Evolutionary conservation across 805 yeast species (phyloP), one percentile per base, ranked within the genome.

Genomic region (Brettanomyces anomalus): DNA sequence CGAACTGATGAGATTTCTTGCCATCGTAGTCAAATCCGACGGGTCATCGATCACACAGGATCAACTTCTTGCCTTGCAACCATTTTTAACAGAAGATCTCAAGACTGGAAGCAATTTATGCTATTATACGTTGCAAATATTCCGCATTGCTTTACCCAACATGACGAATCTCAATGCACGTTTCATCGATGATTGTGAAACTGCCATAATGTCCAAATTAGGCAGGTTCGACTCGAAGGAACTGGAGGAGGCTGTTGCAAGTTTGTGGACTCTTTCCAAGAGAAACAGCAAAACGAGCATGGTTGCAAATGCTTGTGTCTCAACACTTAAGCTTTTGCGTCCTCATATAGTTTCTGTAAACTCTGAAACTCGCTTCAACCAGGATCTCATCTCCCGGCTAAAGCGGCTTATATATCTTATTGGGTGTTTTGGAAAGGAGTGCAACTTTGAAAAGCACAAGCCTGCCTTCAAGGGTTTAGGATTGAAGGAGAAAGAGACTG

Each of bases 161-260:
- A 55, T 68, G 7, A 38, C 38, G 4, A 60, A 72, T 4, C 61
- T 83, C 37, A 71, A 79, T 39, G 70, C 74, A 0, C 68, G 65
- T 3, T 81, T 79, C 51, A 51, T 77, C 21, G 47, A 57, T 18
- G 71, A 68, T 8, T 67, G 79, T 14, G 81, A 77, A 54, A 52
- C 66, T 0, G 66, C 74, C 2, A 51, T 85, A n/a, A 55, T 84
- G 47, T 65, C 65, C 30, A 63, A 74, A 28, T 57, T 85, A 28
- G 79, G 89, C 2, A 80, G 74, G 47, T 73, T 81, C 60, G 73
- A 70, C 41, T 68, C 71, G 0, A 66, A 57, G 44, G 93, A 85
- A 49, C 58, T 85, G 7, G 75, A 75, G n/a, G 80, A 79, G 53
- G 95, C 90, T 0, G 72, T 85, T 57, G 87, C 88, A 1, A 70